Conservation (phyloP, 129 eudicot genomes). For the Gnaphalium uliginosum region DNA sequence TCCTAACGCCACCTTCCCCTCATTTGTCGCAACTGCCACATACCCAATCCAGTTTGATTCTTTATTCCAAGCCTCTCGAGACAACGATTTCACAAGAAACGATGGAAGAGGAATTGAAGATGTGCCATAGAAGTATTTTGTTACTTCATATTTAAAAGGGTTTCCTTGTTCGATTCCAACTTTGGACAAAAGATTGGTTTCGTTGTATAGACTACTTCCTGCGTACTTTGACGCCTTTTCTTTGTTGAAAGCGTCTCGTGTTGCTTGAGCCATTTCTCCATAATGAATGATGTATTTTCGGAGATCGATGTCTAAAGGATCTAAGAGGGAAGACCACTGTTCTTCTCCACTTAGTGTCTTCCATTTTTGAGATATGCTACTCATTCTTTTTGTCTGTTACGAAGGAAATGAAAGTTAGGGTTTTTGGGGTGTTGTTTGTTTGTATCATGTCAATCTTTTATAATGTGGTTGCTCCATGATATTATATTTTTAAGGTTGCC, state of each 20-base stretch:
- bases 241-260: conserved; percentile 57
- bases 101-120: conserved; percentile 61
- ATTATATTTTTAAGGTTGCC: not conserved
- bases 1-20: conserved; percentile 67
- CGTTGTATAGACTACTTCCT: conserved; percentile 51
- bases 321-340: conserved; percentile 57
- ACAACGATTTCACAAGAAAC: conserved; percentile 54
- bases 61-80: conserved; percentile 88
- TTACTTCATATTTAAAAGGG: conserved; percentile 62
- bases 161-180: conserved; percentile 58
- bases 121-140: conserved; percentile 68
- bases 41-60: conserved; percentile 95
- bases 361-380: conserved; percentile 63
- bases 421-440: too few relatives aligned
- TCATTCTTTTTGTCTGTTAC: conserved; percentile 19
- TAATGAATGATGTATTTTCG: conserved; percentile 71
- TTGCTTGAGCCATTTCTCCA: conserved; percentile 74
- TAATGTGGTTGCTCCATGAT: not conserved
- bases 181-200: conserved; percentile 36
- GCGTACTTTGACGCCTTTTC: conserved; percentile 65
- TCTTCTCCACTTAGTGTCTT: conserved; percentile 57
- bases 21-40: conserved; percentile 87
- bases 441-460: not conserved
- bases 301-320: conserved; percentile 75
- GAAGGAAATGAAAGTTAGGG: too few relatives aligned